Evolutionary conservation across 768 basidiomycete species (phyloP), one percentile per base, ranked within the genome.

Genomic region (Lactarius hengduanensis): DNA sequence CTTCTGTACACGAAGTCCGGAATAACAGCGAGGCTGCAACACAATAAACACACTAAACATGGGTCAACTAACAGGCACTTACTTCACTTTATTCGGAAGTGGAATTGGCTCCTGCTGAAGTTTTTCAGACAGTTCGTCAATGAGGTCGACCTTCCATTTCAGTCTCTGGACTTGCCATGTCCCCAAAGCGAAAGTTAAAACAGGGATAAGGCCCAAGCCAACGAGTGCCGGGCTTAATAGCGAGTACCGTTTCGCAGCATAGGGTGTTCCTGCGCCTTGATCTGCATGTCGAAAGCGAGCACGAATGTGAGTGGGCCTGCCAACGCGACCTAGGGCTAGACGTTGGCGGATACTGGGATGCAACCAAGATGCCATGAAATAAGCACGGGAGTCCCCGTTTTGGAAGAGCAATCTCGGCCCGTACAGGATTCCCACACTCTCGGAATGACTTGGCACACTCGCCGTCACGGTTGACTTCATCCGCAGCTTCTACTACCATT

Each of bases 91-190:
- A 56, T 82, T 83, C 1, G 97, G 97, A 34, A 99, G 79, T 30
- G 80, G 73, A 63, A 99, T 84, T 0, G 96, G 90, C 38, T 84
- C 86, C 18, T 90, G 81, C 68, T 89, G 83, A 41, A 98, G 78
- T 77, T 97, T 96, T 76, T 92, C 88, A 74, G 97, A 91, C 41
- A 98, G 81, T 72, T 98, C 92, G 70, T 97, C 92, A 68, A 98
- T 98, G 59, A 99, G 82, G 61, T 86, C 85, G 55, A 96, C 80
- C 77, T 99, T 99, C 97, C 97, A 99, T 75, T 92, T 85, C 36
- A 98, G 83, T 57, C 97, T 86, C 71, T 92, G 85, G 38, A 99
- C 80, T 77, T 99, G 97, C 96, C 96, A 98, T 22, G 86, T 85
- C 20, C 97, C 96, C 67, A 99, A 80, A 18, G 83, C 90, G 70